These are phyloP conservation scores for Coemansia pectinata DNA, from an alignment of 192 early-diverging fungal genomes.

Conservation along the genomic window DNA sequence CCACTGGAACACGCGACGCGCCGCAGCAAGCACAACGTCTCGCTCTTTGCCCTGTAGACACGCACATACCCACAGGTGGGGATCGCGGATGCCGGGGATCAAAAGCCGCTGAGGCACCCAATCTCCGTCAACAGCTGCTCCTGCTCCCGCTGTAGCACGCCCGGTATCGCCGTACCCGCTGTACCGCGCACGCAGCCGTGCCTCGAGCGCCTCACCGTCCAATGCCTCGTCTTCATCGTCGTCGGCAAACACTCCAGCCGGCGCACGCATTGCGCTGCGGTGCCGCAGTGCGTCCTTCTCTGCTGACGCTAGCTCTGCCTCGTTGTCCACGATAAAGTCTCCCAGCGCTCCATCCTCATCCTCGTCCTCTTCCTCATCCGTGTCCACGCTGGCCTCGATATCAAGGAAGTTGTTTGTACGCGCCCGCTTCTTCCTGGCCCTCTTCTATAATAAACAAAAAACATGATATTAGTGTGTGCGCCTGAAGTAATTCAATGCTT, in stretches of 20 bases:
- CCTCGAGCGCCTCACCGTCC: slow-evolving; percentile 84
- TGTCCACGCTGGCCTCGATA: slow-evolving; percentile 71
- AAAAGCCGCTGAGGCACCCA: slow-evolving; percentile 76
- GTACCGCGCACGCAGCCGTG: slow-evolving; percentile 70
- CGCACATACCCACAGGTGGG: slow-evolving; percentile 87
- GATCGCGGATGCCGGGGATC: slow-evolving; percentile 82
- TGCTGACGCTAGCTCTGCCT: slow-evolving; percentile 67
- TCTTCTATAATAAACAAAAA: slow-evolving; percentile 1
- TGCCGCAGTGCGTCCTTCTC: slow-evolving; percentile 57
- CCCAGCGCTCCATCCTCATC: slow-evolving; percentile 66
- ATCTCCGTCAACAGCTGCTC: slow-evolving; percentile 56
- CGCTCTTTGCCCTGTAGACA: slow-evolving; percentile 88
- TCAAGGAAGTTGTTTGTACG: slow-evolving; percentile 66
- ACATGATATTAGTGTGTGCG: neutral
- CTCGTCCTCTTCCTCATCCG: slow-evolving; percentile 77
- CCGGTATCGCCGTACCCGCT: slow-evolving; percentile 59
- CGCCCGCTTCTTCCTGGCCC: slow-evolving; percentile 30
- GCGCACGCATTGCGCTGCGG: slow-evolving; percentile 60
- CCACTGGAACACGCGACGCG: slow-evolving; percentile 73
- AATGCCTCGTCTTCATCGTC: slow-evolving; percentile 74
- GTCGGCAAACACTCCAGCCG: slow-evolving; percentile 56
- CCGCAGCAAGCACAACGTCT: slow-evolving; percentile 78
- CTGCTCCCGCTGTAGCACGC: slow-evolving; percentile 39
- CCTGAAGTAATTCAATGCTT: neutral
- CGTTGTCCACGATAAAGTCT: slow-evolving; percentile 62